Conservation (phyloP, 345 rosid species). For the Clarkia xantiana region DNA sequence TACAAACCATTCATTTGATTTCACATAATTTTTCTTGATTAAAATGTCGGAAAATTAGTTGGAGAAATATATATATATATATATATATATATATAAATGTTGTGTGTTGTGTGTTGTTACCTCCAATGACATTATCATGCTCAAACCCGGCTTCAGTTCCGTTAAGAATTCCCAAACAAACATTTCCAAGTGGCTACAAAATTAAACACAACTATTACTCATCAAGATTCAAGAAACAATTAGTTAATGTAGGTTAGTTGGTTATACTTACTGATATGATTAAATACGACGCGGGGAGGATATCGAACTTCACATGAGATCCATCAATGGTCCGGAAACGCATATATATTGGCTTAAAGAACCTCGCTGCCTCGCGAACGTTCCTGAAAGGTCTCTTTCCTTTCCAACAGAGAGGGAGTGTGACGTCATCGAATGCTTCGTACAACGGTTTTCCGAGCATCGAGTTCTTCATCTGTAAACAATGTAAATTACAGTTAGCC, state of each 20-base stretch:
- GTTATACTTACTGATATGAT: slow-evolving; percentile 65
- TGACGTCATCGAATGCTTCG: slow-evolving; percentile 48
- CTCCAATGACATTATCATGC: slow-evolving; percentile 63
- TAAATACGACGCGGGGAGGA: slow-evolving; percentile 63
- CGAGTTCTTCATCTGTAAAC: slow-evolving; percentile 37
- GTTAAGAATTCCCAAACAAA: slow-evolving; percentile 74
- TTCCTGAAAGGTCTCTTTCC: slow-evolving; percentile 63
- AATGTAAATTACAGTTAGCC: not conserved
- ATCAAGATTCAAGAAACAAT: not conserved
- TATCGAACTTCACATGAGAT: slow-evolving; percentile 34
- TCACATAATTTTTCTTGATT: no score
- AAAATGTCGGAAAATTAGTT: no score
- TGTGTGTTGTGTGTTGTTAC: no score
- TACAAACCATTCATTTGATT: not conserved
- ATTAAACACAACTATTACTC: not conserved
- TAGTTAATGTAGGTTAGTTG: not conserved
- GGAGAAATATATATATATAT: no score
- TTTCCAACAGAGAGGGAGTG: slow-evolving; percentile 84
- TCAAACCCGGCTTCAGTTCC: slow-evolving; percentile 67
- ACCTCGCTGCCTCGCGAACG: slow-evolving; percentile 48
- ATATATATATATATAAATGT: no score
- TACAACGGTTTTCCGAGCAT: slow-evolving; percentile 35
- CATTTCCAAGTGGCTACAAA: slow-evolving; percentile 62
- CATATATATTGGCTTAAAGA: slow-evolving; percentile 56
- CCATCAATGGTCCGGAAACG: slow-evolving; percentile 38